Evolutionary conservation across 2,329 filamentous ascomycete species (phyloP).

Genomic region (Talaromyces piceae): DNA sequence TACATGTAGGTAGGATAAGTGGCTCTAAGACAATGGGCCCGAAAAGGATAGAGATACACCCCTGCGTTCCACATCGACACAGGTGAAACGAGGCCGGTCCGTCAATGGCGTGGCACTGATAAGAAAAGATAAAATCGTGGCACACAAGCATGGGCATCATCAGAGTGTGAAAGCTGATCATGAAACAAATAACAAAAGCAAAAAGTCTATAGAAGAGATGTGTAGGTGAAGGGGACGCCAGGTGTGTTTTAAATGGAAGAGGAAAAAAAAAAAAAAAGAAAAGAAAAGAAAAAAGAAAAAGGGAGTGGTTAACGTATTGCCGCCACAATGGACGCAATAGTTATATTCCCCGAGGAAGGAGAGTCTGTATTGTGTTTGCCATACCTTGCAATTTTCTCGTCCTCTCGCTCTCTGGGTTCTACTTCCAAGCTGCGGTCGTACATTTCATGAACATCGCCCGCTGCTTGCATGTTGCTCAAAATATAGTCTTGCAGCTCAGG

Average conservation of each 20-base stretch:
- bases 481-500: constrained; percentile 95
- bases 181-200: too few species aligned
- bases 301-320: constrained; percentile 25
- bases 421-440: constrained; percentile 93
- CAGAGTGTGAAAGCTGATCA: not conserved
- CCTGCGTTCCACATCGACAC: not conserved
- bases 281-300: constrained; percentile 7
- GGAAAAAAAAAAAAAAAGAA: not conserved
- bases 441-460: constrained; percentile 97
- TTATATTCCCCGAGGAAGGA: constrained; percentile 17
- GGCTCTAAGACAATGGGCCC: not conserved
- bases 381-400: constrained; percentile 99
- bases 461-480: constrained; percentile 88
- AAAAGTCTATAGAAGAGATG: too few species aligned
- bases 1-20: not conserved
- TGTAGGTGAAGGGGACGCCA: too few species aligned
- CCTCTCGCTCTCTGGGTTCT: constrained; percentile 91
- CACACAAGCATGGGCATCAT: constrained; percentile 1
- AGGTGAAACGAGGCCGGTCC: constrained; percentile 19
- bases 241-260: too few species aligned
- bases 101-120: constrained; percentile 18
- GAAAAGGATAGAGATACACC: not conserved
- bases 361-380: constrained; percentile 32
- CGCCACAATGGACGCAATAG: constrained; percentile 27
- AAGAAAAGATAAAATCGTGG: constrained; percentile 3